These are phyloP conservation scores for Trichosanthes truncata DNA, from an alignment of 306 rosid species.

Conservation along the genomic window DNA sequence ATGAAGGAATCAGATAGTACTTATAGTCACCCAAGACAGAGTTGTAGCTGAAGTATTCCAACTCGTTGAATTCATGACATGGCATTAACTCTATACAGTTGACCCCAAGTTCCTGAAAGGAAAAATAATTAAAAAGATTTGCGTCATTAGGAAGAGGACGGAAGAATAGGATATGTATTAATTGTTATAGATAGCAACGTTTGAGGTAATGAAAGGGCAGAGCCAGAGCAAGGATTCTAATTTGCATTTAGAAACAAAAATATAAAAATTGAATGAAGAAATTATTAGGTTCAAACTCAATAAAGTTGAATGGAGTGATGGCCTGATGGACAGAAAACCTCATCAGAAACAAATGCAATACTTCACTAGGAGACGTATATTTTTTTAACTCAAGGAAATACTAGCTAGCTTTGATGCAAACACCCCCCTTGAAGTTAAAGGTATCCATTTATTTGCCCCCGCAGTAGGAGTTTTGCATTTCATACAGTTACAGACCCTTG, in stretches of 20 bases:
- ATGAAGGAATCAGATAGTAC: slow-evolving; percentile 16
- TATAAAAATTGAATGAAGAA: not conserved
- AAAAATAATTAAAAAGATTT: slow-evolving; percentile 8
- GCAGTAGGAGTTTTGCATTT: not conserved
- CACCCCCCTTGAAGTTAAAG: not conserved
- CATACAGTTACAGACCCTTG: not conserved
- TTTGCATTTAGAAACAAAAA: not conserved
- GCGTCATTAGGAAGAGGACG: not conserved
- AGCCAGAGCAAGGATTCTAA: not conserved
- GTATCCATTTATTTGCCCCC: not conserved
- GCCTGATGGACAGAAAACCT: not conserved
- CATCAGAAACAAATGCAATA: not conserved
- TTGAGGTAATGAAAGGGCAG: not conserved
- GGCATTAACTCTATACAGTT: slow-evolving; percentile 97
- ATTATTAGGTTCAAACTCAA: not conserved
- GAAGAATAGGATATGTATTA: not conserved
- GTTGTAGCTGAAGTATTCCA: slow-evolving; percentile 77
- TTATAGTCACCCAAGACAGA: slow-evolving; percentile 70
- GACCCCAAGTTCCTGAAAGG: slow-evolving; percentile 84
- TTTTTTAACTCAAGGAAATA: not conserved
- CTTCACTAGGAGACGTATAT: not conserved
- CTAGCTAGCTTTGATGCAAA: not conserved
- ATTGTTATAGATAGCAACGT: not conserved
- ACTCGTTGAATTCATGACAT: slow-evolving; percentile 91
- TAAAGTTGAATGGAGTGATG: not conserved